Percentiles rank a stretch among this genome's conserved stretches.
Conservation (phyloP, 805 yeast species). For the Candida jianshihensis region DNA sequence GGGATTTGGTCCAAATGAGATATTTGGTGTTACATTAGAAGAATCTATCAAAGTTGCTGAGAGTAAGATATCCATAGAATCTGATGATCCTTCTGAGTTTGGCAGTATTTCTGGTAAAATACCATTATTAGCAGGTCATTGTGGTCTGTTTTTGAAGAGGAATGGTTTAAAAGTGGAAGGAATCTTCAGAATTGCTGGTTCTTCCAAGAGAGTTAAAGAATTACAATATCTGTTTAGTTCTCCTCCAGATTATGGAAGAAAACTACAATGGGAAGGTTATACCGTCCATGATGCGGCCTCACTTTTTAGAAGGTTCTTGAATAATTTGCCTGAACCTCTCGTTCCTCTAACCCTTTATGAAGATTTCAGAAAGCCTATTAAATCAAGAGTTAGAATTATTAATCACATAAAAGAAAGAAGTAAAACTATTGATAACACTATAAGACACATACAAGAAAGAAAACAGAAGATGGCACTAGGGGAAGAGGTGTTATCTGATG, state of each 20-base stretch:
- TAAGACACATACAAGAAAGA: slow-evolving; percentile 22
- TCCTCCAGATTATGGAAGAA: slow-evolving; percentile 87
- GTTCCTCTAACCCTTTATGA: slow-evolving; percentile 76
- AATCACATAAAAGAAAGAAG: slow-evolving; percentile 60
- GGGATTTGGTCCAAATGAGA: slow-evolving; percentile 33
- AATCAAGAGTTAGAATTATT: slow-evolving; percentile 53
- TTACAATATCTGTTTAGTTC: slow-evolving; percentile 76
- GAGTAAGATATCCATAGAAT: slow-evolving; percentile 63
- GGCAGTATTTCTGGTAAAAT: slow-evolving; percentile 78
- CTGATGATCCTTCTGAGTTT: slow-evolving; percentile 50
- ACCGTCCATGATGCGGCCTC: slow-evolving; percentile 97
- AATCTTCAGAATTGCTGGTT: slow-evolving; percentile 88
- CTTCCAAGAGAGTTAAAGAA: slow-evolving; percentile 80
- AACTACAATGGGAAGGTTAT: slow-evolving; percentile 81
- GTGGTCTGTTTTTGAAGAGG: slow-evolving; percentile 79
- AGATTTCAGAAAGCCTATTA: slow-evolving; percentile 69
- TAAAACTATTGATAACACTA: slow-evolving; percentile 31
- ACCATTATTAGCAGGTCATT: slow-evolving; percentile 92
- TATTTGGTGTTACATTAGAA: slow-evolving; percentile 77
- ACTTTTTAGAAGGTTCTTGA: slow-evolving; percentile 75
- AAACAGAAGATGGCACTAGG: slow-evolving; percentile 6
- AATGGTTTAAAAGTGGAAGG: slow-evolving; percentile 81
- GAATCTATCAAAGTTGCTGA: slow-evolving; percentile 69
- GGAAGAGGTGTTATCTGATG: slow-evolving; percentile 7
- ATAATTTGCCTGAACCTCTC: slow-evolving; percentile 86